Conservation (phyloP, 2,329 filamentous ascomycete genomes). For the Exophiala spinifera region DNA sequence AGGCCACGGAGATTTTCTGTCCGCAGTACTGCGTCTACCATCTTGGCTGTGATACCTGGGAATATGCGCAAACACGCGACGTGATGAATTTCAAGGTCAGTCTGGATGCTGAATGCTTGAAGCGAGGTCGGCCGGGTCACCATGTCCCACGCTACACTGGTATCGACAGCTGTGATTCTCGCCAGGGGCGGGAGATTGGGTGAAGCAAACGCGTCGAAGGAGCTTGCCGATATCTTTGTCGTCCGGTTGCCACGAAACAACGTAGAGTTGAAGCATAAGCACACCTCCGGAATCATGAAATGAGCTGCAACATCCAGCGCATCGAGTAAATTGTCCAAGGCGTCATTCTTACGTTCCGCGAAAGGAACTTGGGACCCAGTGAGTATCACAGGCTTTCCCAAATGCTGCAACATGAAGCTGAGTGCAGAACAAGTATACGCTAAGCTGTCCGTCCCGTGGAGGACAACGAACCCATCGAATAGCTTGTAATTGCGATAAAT, state of each 20-base stretch:
- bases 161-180: slow-evolving; percentile 74
- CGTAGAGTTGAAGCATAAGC: slow-evolving; percentile 89
- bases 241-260: slow-evolving; percentile 84
- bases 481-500: slow-evolving; percentile 80
- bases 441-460: slow-evolving; percentile 87
- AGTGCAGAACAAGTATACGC: slow-evolving; percentile 86
- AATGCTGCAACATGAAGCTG: slow-evolving; percentile 87
- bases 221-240: slow-evolving; percentile 81
- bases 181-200: slow-evolving; percentile 84
- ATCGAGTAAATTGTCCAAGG: slow-evolving; percentile 80
- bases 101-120: slow-evolving; percentile 70
- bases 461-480: slow-evolving; percentile 86
- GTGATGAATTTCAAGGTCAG: slow-evolving; percentile 77
- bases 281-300: slow-evolving; percentile 89
- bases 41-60: slow-evolving; percentile 87
- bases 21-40: slow-evolving; percentile 80
- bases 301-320: slow-evolving; percentile 87
- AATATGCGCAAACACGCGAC: slow-evolving; percentile 88
- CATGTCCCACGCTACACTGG: slow-evolving; percentile 75
- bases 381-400: slow-evolving; percentile 86
- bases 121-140: slow-evolving; percentile 72
- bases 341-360: slow-evolving; percentile 85
- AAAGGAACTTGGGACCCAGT: slow-evolving; percentile 82
- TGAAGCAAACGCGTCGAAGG: slow-evolving; percentile 82
- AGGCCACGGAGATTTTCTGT: slow-evolving; percentile 75